Percentiles rank a stretch among this genome's conserved stretches.
Evolutionary conservation across 306 rosid species (phyloP).

Genomic region (Trifolium dubium): DNA sequence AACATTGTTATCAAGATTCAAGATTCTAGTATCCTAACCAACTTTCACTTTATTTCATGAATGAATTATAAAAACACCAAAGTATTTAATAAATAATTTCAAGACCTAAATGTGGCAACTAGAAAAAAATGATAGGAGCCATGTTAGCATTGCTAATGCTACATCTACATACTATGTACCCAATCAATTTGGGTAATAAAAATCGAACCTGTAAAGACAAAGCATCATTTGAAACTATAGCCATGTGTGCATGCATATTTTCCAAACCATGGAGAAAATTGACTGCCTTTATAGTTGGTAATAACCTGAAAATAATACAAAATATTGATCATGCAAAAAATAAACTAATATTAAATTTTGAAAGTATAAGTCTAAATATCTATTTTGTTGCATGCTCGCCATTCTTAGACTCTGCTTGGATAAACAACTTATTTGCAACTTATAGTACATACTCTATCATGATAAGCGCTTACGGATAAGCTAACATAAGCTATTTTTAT

Average conservation of each 20-base stretch:
- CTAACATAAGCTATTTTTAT: too few relatives aligned
- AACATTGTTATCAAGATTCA: too few relatives aligned
- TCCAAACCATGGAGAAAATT: slow-evolving; percentile 80
- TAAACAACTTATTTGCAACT: too few relatives aligned
- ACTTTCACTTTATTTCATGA: background rate
- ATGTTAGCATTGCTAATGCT: background rate
- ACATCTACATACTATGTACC: background rate
- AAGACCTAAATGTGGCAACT: background rate
- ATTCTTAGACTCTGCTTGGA: too few relatives aligned
- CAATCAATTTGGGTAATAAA: slow-evolving; percentile 22
- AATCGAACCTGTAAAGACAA: slow-evolving; percentile 71
- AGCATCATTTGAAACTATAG: slow-evolving; percentile 83
- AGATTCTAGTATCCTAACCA: too few relatives aligned
- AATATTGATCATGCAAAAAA: too few relatives aligned
- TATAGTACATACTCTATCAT: too few relatives aligned
- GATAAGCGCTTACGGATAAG: too few relatives aligned
- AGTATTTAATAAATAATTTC: background rate
- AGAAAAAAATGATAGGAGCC: background rate
- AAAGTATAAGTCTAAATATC: too few relatives aligned
- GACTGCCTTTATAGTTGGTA: slow-evolving; percentile 36
- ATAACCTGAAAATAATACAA: too few relatives aligned
- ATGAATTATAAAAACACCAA: slow-evolving; percentile 13
- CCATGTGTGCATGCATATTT: slow-evolving; percentile 85
- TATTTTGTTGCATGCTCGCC: too few relatives aligned
- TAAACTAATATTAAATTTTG: too few relatives aligned